A percentile compares a stretch with the other conserved stretches of the same genome.
phyloP scores from a whole-genome alignment of 2,329 filamentous ascomycete species.

The Setomelanomma holmii region DNA sequence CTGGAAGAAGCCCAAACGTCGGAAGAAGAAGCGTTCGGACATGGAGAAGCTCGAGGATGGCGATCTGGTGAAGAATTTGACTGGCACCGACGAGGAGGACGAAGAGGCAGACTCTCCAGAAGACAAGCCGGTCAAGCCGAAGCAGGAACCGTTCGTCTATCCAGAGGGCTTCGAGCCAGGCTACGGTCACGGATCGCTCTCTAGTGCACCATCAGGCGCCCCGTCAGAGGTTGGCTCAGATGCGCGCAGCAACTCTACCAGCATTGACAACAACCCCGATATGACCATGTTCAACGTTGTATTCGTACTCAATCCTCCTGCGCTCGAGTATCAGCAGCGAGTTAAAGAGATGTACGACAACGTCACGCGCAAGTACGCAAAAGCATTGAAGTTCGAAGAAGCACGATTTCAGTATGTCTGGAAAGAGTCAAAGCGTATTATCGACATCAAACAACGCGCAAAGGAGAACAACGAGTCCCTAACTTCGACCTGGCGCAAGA shows the following conservation, averaged over 20 bases:
- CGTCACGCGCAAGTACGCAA: constrained; percentile 90
- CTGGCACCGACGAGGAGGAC: constrained; percentile 29
- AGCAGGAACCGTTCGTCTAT: constrained; percentile 37
- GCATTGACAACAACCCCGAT: constrained; percentile 62
- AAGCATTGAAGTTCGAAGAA: constrained; percentile 91
- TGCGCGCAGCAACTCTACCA: constrained; percentile 48
- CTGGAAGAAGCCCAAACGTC: constrained; percentile 48
- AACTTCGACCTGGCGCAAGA: constrained; percentile 72
- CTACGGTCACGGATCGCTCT: constrained; percentile 47
- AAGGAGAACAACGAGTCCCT: constrained; percentile 72
- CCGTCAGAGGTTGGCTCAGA: constrained; percentile 49
- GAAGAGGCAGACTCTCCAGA: constrained; percentile 12
- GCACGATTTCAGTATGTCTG: constrained; percentile 89
- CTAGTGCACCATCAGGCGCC: constrained; percentile 36
- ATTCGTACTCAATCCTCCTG: constrained; percentile 83
- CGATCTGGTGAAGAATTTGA: constrained; percentile 26
- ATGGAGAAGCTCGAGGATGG: constrained; percentile 31
- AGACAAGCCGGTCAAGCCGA: constrained; percentile 15
- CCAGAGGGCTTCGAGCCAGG: constrained; percentile 49
- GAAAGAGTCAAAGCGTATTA: constrained; percentile 85
- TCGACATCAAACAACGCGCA: constrained; percentile 81
- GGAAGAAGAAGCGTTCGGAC: constrained; percentile 35
- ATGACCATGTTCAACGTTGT: constrained; percentile 99
- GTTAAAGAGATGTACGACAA: constrained; percentile 86
- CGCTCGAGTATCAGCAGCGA: constrained; percentile 74